Conservation (phyloP, 2,329 filamentous ascomycete genomes). For the Ophiostoma quercus region DNA sequence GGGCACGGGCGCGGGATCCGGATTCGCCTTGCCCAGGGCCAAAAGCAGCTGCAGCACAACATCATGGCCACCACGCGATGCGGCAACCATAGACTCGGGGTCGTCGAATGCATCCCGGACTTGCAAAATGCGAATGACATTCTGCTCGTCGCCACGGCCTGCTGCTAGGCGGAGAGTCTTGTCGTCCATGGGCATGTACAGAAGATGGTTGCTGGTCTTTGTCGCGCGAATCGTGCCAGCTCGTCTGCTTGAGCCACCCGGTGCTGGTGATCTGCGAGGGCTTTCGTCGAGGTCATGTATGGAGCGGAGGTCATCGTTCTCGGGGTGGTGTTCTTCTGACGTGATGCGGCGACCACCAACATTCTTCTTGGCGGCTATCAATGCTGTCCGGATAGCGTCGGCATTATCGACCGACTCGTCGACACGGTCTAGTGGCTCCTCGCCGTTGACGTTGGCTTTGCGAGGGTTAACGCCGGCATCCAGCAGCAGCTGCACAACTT, state of each 20-base stretch:
- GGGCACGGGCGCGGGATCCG: conserved; percentile 63
- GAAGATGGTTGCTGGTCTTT: conserved; percentile 59
- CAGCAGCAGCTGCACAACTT: conserved; percentile 78
- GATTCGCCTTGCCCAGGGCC: conserved; percentile 59
- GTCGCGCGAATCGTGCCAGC: conserved; percentile 53
- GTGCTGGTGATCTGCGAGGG: conserved; percentile 52
- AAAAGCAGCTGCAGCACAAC: conserved; percentile 75
- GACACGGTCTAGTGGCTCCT: conserved; percentile 83
- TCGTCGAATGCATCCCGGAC: conserved; percentile 62
- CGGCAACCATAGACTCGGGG: conserved; percentile 81
- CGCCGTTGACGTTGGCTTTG: conserved; percentile 83
- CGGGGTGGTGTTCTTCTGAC: conserved; percentile 54
- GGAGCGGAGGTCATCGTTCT: conserved; percentile 44
- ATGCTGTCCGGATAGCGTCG: conserved; percentile 67
- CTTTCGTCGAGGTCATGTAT: conserved; percentile 55
- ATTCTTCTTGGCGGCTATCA: conserved; percentile 57
- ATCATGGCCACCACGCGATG: conserved; percentile 85
- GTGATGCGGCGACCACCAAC: conserved; percentile 50
- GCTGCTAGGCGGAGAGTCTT: conserved; percentile 58
- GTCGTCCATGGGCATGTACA: conserved; percentile 60
- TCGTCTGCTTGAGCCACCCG: conserved; percentile 39
- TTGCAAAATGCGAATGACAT: conserved; percentile 55
- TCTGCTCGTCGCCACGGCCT: conserved; percentile 56
- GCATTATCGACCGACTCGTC: conserved; percentile 68
- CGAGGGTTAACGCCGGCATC: conserved; percentile 86